phyloP scores from a whole-genome alignment of 2,329 filamentous ascomycete species.

The Nemania bipapillata region DNA sequence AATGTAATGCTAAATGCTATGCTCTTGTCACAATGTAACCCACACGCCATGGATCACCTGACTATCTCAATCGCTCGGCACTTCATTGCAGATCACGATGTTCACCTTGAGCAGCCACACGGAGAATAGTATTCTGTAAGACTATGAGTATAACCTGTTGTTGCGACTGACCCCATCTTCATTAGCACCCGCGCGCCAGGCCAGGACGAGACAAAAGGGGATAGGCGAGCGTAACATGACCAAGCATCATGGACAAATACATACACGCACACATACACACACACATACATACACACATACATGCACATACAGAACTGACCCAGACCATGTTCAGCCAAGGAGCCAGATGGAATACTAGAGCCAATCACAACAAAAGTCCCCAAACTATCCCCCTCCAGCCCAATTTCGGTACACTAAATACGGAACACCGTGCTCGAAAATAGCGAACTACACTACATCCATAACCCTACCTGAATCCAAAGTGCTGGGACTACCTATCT shows the following conservation, averaged over 20 bases:
- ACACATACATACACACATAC: too few relatives aligned
- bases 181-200: constrained; percentile 19
- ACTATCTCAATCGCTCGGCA: constrained; percentile 32
- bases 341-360: background rate
- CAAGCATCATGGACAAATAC: background rate
- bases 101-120: constrained; percentile 24
- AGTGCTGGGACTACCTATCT: constrained; percentile 29
- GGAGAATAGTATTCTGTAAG: constrained; percentile 27
- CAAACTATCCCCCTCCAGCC: constrained; percentile 3
- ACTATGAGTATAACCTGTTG: background rate
- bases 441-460: constrained; percentile 12
- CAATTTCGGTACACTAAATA: constrained; percentile 28
- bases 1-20: too few relatives aligned
- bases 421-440: constrained; percentile 31
- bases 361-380: constrained; percentile 33
- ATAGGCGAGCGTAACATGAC: constrained; percentile 26
- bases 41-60: constrained; percentile 33
- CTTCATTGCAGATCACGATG: constrained; percentile 22
- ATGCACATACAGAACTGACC: background rate
- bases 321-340: constrained; percentile 12
- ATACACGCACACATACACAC: too few relatives aligned
- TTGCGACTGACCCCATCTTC: background rate
- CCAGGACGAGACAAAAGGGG: constrained; percentile 10
- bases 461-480: constrained; percentile 15
- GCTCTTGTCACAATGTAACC: constrained; percentile 31